These are phyloP conservation scores for Blastocystis sp. DNA, from an alignment of 352 stramenopile species.

Conservation along the genomic window DNA sequence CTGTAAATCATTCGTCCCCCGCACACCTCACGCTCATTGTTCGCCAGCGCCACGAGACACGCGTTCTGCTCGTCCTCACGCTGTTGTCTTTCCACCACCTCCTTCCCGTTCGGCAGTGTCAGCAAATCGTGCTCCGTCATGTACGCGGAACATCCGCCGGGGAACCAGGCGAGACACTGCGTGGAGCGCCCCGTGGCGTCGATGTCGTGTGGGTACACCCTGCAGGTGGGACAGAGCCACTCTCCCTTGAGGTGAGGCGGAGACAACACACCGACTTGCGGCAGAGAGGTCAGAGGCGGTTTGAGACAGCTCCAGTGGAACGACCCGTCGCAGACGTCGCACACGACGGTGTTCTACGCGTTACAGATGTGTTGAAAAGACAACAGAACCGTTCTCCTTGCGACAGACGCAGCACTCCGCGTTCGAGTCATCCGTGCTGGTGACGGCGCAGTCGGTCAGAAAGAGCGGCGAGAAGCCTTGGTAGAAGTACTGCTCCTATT, in stretches of 20 bases:
- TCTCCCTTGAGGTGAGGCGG: neutral
- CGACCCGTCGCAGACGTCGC: conserved; percentile 29
- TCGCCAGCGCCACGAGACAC: conserved; percentile 23
- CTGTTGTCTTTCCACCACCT: conserved; percentile 33
- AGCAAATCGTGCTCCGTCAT: conserved; percentile 15
- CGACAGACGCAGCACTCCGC: conserved; percentile 45
- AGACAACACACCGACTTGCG: neutral
- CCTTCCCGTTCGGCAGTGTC: conserved; percentile 18
- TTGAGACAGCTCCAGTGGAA: conserved; percentile 18
- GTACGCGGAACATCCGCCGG: neutral
- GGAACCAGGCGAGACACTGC: conserved; percentile 26
- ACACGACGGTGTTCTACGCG: conserved; percentile 2
- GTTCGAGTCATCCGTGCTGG: neutral
- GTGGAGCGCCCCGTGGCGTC: neutral
- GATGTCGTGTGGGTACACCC: conserved; percentile 23
- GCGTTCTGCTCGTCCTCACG: conserved; percentile 32
- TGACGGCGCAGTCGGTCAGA: neutral
- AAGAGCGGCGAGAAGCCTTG: conserved; percentile 64
- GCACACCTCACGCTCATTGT: neutral
- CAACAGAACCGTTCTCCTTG: neutral
- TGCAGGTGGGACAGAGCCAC: conserved; percentile 41
- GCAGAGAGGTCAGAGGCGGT: conserved; percentile 28
- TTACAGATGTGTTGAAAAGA: neutral
- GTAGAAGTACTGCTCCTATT: conserved; percentile 55
- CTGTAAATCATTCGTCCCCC: neutral